Evolutionary conservation across 1,139 yeast species (phyloP).

Genomic region (Candida glucosophila): DNA sequence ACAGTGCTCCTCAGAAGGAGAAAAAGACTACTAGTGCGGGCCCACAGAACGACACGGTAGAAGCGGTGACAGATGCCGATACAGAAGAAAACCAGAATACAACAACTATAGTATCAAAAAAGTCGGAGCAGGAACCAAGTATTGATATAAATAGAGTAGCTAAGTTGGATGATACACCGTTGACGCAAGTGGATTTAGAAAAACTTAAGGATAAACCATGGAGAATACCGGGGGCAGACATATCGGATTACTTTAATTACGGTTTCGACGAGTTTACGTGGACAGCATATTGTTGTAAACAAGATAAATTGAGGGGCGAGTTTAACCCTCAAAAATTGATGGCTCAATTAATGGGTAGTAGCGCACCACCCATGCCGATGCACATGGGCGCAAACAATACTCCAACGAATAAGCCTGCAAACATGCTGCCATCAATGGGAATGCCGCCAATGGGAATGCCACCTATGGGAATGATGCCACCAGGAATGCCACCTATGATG

Average conservation of each 20-base stretch:
- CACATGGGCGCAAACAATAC: conserved; percentile 3
- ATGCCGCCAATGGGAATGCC: conserved; percentile 19
- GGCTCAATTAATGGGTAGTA: conserved; percentile 33
- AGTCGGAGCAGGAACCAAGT: conserved; percentile 25
- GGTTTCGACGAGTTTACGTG: conserved; percentile 96
- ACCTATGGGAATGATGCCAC: conserved; percentile 15
- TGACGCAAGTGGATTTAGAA: conserved; percentile 77
- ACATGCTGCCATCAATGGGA: conserved; percentile 15
- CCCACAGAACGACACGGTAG: conserved; percentile 9
- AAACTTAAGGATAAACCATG: conserved; percentile 90
- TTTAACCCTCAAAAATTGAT: conserved; percentile 55
- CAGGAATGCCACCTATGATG: conserved; percentile 14
- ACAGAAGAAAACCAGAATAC: conserved; percentile 22
- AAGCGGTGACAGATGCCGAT: conserved; percentile 14
- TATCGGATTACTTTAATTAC: conserved; percentile 88
- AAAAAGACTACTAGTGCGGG: conserved; percentile 8
- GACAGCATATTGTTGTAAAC: conserved; percentile 87
- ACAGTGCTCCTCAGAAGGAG: conserved; percentile 21
- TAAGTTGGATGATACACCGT: conserved; percentile 70
- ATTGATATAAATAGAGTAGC: conserved; percentile 78
- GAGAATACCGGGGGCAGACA: conserved; percentile 95
- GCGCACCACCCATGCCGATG: conserved; percentile 5
- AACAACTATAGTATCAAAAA: conserved; percentile 28
- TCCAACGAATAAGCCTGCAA: conserved; percentile 6
- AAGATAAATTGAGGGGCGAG: conserved; percentile 72